These are phyloP conservation scores for Floccularia luteovirens DNA, from an alignment of 768 basidiomycete species.

Conservation along the genomic window DNA sequence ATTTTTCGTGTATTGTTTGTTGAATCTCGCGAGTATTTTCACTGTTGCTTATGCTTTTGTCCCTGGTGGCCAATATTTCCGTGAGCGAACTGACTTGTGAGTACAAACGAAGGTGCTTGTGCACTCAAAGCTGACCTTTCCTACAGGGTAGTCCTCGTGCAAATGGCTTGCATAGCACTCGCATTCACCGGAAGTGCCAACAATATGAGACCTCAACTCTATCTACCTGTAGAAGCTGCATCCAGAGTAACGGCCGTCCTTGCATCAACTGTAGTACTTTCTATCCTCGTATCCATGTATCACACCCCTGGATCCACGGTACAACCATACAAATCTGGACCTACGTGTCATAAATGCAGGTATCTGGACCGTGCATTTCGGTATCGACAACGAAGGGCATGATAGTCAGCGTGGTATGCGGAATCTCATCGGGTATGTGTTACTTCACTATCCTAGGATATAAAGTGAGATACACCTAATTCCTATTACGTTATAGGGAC, in stretches of 20 bases:
- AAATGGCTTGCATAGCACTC: conserved; percentile 41
- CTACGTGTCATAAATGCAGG: conserved; percentile 71
- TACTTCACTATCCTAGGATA: background rate
- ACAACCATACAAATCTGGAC: conserved; percentile 52
- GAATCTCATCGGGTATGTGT: conserved; percentile 34
- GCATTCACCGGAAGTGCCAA: conserved; percentile 39
- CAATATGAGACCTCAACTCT: too few species aligned
- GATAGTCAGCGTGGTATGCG: conserved; percentile 68
- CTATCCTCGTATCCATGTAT: conserved; percentile 47
- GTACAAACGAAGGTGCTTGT: conserved; percentile 16
- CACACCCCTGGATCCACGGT: conserved; percentile 42
- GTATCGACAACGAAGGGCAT: conserved; percentile 63
- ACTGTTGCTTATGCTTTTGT: conserved; percentile 91
- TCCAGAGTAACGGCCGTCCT: too few species aligned
- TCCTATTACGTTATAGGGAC: too few species aligned
- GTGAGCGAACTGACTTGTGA: conserved; percentile 73
- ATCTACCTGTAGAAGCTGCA: too few species aligned
- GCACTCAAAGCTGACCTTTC: background rate
- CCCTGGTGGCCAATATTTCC: conserved; percentile 65
- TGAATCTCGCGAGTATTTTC: conserved; percentile 67
- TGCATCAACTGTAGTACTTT: conserved; percentile 31
- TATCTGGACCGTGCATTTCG: conserved; percentile 93
- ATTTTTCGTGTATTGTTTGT: conserved; percentile 52
- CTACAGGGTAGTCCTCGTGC: conserved; percentile 43
- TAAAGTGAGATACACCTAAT: too few species aligned